Conservation (phyloP, 805 yeast genomes). For the Lipomyces starkeyi region DNA sequence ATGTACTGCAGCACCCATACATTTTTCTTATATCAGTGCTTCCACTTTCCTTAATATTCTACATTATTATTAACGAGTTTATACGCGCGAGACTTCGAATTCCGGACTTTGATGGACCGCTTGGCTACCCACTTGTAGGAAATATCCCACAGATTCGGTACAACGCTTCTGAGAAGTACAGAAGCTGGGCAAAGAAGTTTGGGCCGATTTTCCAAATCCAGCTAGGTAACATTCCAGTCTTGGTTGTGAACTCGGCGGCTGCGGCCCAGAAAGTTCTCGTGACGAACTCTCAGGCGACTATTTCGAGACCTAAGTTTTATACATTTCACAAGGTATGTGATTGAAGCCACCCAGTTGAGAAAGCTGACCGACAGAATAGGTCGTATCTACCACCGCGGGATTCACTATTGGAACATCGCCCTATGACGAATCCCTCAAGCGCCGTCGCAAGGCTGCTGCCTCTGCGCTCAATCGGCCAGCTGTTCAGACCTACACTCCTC, state of each 20-base stretch:
- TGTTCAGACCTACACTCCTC: conserved; percentile 46
- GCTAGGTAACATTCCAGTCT: conserved; percentile 60
- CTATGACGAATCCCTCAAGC: conserved; percentile 49
- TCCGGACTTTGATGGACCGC: conserved; percentile 37
- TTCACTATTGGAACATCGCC: conserved; percentile 54
- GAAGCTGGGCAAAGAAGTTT: conserved; percentile 45
- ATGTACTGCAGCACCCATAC: conserved; percentile 3
- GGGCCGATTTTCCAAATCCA: conserved; percentile 64
- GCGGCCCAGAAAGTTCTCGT: conserved; percentile 63
- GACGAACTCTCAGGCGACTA: conserved; percentile 56
- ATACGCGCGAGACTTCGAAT: conserved; percentile 21
- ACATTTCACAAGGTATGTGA: conserved; percentile 64
- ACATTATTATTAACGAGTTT: conserved; percentile 19
- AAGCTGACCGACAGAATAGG: conserved; percentile 10
- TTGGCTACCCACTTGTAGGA: conserved; percentile 37
- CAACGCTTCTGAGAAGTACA: conserved; percentile 40
- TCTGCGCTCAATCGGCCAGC: conserved; percentile 50
- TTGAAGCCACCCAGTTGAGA: neutral
- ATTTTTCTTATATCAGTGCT: neutral
- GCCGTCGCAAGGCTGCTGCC: conserved; percentile 50
- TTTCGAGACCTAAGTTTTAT: conserved; percentile 69
- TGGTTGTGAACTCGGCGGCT: conserved; percentile 70
- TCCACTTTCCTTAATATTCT: conserved; percentile 3
- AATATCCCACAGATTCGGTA: conserved; percentile 35
- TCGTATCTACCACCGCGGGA: conserved; percentile 54